Base-by-base conservation (phyloP, 2,329 filamentous ascomycete species). In the Chalaropsis thielavioides region DNA sequence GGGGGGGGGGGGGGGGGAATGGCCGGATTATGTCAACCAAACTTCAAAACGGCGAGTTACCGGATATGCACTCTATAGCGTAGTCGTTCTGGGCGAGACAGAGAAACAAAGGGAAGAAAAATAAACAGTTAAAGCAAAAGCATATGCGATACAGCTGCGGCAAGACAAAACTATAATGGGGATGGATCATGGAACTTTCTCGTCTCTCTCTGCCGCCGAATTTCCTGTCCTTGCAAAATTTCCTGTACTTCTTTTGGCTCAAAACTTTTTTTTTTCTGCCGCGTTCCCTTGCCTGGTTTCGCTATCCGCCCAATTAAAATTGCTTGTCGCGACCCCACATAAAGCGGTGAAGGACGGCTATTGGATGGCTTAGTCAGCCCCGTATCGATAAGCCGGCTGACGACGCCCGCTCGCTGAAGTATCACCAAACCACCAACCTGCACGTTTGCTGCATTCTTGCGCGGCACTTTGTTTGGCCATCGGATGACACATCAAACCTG, bases 241-340 rank as follows among this genome's bases (percentile, higher is more conserved):
- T 67, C 63, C 65, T 24, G 64, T 62, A 51, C 17, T 38, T 41
- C 35, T 56, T 24, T 66, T 38, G 24, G 41, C 65, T 66, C 64
- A 67, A 58, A 67, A 67, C 66, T 67, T 67, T 67, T 67, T n/a
- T 65, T 67, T 67, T 67, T 65, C 68, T 67, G 67, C 67, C 68
- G 60, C 62, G 63, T 60, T 62, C 63, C 63, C 68, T 65, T 60
- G 31, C 13, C 17, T 44, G 17, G 19, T 19, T 46, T 1, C 13
- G 31, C 41, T 59, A 51, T 62, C 60, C 40, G 22, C 8, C 65
- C 65, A 66, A 66, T 66, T 31, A 64, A 35, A 64, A 24, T 40
- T 24, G 3, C 15, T 22, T 24, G 2, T 43, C 35, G 15, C 3
- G 46, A 31, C 58, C 41, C 58, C 65, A 67, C 62, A 13, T 41